These are phyloP conservation scores for Phialophora expanda DNA, from an alignment of 2,329 filamentous ascomycete species.

Conservation along the genomic window DNA sequence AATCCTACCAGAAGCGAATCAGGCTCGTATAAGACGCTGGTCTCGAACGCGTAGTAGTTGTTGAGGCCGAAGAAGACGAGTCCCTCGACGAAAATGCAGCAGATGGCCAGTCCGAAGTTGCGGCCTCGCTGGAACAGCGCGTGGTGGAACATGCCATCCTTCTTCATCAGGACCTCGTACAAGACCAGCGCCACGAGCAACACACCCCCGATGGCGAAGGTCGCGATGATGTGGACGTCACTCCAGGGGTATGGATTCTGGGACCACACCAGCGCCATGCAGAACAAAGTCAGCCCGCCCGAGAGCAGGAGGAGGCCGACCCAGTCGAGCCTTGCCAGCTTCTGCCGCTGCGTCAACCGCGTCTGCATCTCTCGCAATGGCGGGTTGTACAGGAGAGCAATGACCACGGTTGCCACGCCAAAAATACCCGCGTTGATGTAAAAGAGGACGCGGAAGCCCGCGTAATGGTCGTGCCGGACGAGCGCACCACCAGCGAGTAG, in stretches of 20 bases:
- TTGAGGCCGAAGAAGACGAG: too few relatives aligned
- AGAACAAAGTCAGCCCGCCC: slow-evolving; percentile 48
- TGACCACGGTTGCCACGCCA: slow-evolving; percentile 20
- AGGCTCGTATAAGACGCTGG: too few relatives aligned
- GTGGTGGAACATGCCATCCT: slow-evolving; percentile 55
- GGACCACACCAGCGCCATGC: slow-evolving; percentile 63
- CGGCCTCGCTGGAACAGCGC: slow-evolving; percentile 57
- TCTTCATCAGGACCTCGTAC: slow-evolving; percentile 62
- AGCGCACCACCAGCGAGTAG: slow-evolving; percentile 25
- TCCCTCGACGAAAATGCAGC: too few relatives aligned
- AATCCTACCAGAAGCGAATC: too few relatives aligned
- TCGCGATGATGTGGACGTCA: slow-evolving; percentile 56
- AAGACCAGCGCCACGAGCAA: slow-evolving; percentile 53
- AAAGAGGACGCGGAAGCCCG: slow-evolving; percentile 30
- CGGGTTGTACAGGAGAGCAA: slow-evolving; percentile 30
- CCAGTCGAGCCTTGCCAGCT: slow-evolving; percentile 31
- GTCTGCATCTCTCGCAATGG: slow-evolving; percentile 28
- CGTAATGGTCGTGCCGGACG: slow-evolving; percentile 8
- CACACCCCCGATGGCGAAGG: slow-evolving; percentile 55
- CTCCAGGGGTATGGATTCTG: slow-evolving; percentile 61
- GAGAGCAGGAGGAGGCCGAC: slow-evolving; percentile 26
- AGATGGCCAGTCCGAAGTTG: slow-evolving; percentile 53
- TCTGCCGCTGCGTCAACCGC: slow-evolving; percentile 23
- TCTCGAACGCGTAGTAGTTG: too few relatives aligned
- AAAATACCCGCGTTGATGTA: slow-evolving; percentile 33